These are phyloP conservation scores for Pancytospora epiphaga DNA, from an alignment of 371 early-diverging fungal genomes.

Conservation along the genomic window DNA sequence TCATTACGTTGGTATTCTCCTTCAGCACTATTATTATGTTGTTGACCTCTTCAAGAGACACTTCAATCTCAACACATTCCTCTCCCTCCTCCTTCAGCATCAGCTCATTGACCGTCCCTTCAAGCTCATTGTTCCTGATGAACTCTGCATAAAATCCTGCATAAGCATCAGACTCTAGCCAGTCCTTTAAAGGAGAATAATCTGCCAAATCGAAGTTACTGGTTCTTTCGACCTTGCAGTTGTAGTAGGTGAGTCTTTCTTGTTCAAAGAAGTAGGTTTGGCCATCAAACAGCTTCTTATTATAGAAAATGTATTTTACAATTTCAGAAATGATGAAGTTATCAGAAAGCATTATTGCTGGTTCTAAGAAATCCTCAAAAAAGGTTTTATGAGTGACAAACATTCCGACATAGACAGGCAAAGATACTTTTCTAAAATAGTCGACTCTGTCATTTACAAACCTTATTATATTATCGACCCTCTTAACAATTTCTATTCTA, in stretches of 20 bases:
- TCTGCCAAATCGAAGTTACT: constrained; percentile 16
- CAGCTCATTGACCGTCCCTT: not conserved
- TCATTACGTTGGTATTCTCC: not conserved
- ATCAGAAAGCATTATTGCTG: constrained; percentile 28
- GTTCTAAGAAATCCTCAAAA: constrained; percentile 35
- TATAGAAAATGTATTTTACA: constrained; percentile 4
- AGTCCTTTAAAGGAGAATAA: constrained; percentile 21
- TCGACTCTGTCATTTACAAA: constrained; percentile 18
- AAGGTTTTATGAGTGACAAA: constrained; percentile 23
- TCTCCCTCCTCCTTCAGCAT: not conserved
- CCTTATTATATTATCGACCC: constrained; percentile 10
- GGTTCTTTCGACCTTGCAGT: constrained; percentile 6
- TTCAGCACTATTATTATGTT: constrained; percentile 17
- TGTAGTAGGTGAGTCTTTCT: not conserved
- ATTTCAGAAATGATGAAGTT: constrained; percentile 66
- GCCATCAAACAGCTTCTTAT: constrained; percentile 63
- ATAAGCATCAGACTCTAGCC: not conserved
- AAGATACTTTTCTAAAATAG: constrained; percentile 9
- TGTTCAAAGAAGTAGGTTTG: not conserved
- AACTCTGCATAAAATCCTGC: not conserved
- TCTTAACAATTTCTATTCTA: constrained; percentile 14
- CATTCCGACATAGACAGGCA: constrained; percentile 36
- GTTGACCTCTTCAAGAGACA: constrained; percentile 20
- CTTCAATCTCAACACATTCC: not conserved
- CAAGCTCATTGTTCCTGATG: not conserved